Evolutionary conservation across 1,284 basidiomycete species (phyloP), one percentile per base, ranked within the genome.

Genomic region (Neolentinus lepideus): DNA sequence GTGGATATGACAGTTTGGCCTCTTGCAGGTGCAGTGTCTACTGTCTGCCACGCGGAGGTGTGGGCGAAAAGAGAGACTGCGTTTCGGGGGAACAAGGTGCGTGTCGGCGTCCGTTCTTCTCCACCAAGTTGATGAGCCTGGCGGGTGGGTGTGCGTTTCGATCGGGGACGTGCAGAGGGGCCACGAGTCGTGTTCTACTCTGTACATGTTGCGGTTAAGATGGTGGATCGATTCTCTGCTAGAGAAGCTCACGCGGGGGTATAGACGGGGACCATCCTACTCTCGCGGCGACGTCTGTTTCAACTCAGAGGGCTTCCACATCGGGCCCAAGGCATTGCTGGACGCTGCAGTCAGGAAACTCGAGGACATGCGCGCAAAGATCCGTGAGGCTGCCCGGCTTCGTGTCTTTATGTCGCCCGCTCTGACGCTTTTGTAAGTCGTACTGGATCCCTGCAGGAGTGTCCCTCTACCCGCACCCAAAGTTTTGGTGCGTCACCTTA

Each of bases 381-480:
- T 43, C 16, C 38, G 38, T 43, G 38, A 4, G 6, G 16, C 16
- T 43, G 16, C 6, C 16, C 38, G 16, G 12, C 3, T 16, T 43
- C 33, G 16, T 9, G 33, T 43, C 16, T n/a, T 16, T 43, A 16
- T 43, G 38, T 21, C 16, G 6, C 38, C n/a, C 6, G 19, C 6
- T 6, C 38, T 43, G 19, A 43, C 12, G 38, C 38, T 43, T 8
- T 43, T 43, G 63, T n/a, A 64, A 59, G 50, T 64, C 65, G 1
- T 66, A 65, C 55, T 64, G 64, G 50, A 66, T 65, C 36, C 65
- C 65, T 25, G 65, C 65, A 22, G 65, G 65, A 10, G 63, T 63
- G 16, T 62, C 60, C 21, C 64, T 65, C 54, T 64, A 66, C 50
- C 65, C 64, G 6, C 25, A 64, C 64, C 6, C 58, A 65, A 31